Percentiles rank a stretch among this genome's conserved stretches.
Conservation (phyloP, 306 rosid species). For the Prunus padus region DNA sequence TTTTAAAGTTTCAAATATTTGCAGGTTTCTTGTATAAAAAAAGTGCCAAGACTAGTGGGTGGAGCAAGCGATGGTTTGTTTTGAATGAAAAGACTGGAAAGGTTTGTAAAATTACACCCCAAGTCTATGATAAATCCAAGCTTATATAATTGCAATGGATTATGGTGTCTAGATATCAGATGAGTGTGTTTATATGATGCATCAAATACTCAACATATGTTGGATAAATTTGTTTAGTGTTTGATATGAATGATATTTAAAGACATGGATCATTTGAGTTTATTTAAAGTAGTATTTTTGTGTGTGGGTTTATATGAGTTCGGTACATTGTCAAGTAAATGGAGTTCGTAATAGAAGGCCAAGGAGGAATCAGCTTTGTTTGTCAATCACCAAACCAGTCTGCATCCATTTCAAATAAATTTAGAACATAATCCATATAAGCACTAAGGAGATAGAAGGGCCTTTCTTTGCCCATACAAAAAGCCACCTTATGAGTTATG, state of each 20-base stretch:
- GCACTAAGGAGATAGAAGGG: too few relatives aligned
- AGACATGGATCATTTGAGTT: not conserved
- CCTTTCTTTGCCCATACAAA: too few relatives aligned
- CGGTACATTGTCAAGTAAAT: not conserved
- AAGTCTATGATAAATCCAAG: not conserved
- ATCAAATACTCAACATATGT: not conserved
- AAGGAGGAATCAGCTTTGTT: not conserved
- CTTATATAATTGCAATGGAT: not conserved
- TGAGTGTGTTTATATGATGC: not conserved
- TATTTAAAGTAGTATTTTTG: not conserved
- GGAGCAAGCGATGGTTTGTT: slow-evolving; percentile 98
- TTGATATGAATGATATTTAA: not conserved
- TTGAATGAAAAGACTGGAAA: slow-evolving; percentile 93
- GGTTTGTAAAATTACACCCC: slow-evolving; percentile 45
- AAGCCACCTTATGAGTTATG: not conserved
- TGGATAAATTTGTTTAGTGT: too few relatives aligned
- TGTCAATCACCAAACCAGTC: not conserved
- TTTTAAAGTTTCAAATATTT: slow-evolving; percentile 3
- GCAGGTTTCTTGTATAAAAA: slow-evolving; percentile 83
- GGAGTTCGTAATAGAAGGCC: not conserved
- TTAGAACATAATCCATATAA: not conserved
- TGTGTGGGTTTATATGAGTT: not conserved
- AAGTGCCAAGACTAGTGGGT: slow-evolving; percentile 88
- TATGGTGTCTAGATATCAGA: not conserved
- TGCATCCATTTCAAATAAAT: not conserved